Base-by-base conservation (phyloP, 2,329 filamentous ascomycete genomes). In the Cadophora gregata region DNA sequence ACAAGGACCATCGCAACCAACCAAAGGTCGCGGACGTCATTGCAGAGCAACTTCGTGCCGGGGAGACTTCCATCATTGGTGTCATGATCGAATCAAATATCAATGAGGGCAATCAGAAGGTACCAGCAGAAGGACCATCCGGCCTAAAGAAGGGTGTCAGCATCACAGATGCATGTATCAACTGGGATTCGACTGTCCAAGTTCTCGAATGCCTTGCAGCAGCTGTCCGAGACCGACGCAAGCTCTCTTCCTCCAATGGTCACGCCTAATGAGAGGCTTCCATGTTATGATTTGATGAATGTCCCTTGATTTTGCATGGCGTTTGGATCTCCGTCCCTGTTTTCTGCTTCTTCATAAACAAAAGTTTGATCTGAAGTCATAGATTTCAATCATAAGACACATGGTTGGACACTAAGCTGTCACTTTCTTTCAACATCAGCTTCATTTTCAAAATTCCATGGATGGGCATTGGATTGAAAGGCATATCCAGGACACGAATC, bases 31-130 rank as follows among this genome's bases (percentile, higher is more conserved):
- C 95, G 71, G 87, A 91, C 78, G 85, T 85, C 62, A 83, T 99
- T 68, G 90, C 86, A 36, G 92, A 97, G 63, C 95, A 99, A 83
- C 85, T 99, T 71, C 89, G 91, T 61, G 89, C 91, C 71, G 95
- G 95, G 67, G 93, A 99, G 83, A 90, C 88, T 67, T 90, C 88
- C 71, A 97, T 99, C 75, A 87, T 98, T 71, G 96, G 94, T 78
- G 93, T 98, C 77, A 99, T 99, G 95, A 97, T 99, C 75, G 95
- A 99, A 84, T 97, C 93, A 77, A 95, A 98, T 82, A 95, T 98
- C 84, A 89, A 95, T 80, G 96, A 97, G 82, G 89, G 88, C 72
- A 93, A 90, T 84, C 91, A 93, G 78, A 97, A 97, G 83, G 92
- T 97, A 0, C 93, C 93, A 0, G 79, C 89, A 0, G 93, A 96